Base-by-base conservation (phyloP, 2,329 filamentous ascomycete genomes). In the Atkinsonella hypoxylon region DNA sequence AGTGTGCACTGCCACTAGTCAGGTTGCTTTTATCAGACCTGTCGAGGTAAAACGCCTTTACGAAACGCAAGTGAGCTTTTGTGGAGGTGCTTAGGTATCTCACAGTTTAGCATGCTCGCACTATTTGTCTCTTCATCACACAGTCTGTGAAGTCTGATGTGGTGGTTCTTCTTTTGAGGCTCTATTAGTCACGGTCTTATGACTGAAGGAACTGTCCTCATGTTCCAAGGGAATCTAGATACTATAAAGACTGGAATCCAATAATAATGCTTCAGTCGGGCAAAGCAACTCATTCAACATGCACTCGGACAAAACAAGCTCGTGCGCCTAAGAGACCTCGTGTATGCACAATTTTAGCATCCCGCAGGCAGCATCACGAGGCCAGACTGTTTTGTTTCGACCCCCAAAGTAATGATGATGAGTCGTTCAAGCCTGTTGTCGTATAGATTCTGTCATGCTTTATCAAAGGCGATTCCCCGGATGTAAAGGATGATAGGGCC, bases 401-500 rank as follows among this genome's bases (percentile, higher is more conserved):
- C 40, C 9, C 26, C 32, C n/a, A 13, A 38, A 13, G 12, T 44
- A 12, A 11, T 18, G 40, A 45, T 34, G 41, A 34, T 49, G 31
- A 26, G 26, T 40, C 45, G 46, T 18, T 43, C 9, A 20, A 46
- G 20, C 8, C 47, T 36, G n/a, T 8, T 42, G 41, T 12, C 32
- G 46, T 51, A 36, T 20, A 45, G 43, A 46, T 15, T 30, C 17
- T 47, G 42, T 9, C n/a, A 17, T 31, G 17, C 44, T 22, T 30
- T n/a, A n/a, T 51, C 49, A 51, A 53, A 51, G 52, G 32, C 26
- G 20, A 17, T 18, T 30, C 43, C 31, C 46, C 15, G 32, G 13
- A 40, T 26, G 13, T 42, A 30, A 51, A 34, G 52, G 41, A 30
- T 42, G 39, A 45, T 42, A 31, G 30, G 47, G 39, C 26, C 15